A percentile compares a stretch with the other conserved stretches of the same genome.
phyloP scores from a whole-genome alignment of 179 eudicot species.

The Silene noctiflora region DNA sequence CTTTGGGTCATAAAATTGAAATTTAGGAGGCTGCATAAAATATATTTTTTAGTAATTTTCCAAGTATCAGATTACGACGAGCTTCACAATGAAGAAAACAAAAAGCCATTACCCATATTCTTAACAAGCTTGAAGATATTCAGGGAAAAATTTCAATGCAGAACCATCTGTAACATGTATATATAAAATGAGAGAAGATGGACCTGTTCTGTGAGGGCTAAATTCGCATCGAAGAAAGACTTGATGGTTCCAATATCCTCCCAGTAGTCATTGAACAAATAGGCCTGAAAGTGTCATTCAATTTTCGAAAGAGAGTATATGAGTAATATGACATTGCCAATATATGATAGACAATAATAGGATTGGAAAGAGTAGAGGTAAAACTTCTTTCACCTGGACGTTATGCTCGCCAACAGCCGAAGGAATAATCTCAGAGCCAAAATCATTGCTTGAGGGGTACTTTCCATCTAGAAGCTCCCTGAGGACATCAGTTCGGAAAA shows the following conservation, averaged over 20 bases:
- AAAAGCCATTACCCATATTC: neutral
- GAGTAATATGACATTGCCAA: no score
- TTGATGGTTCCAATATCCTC: slow-evolving; percentile 88
- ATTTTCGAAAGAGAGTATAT: neutral
- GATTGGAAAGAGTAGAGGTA: neutral
- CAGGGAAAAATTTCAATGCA: neutral
- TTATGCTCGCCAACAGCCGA: slow-evolving; percentile 76
- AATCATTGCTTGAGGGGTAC: slow-evolving; percentile 76
- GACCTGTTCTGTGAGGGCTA: slow-evolving; percentile 90
- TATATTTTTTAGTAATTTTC: neutral
- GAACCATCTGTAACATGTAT: neutral
- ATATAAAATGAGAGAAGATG: slow-evolving; percentile 8
- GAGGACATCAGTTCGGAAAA: slow-evolving; percentile 75
- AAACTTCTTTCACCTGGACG: slow-evolving; percentile 55
- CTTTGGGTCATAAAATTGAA: slow-evolving; percentile 80
- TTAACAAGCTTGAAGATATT: neutral
- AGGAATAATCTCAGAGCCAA: slow-evolving; percentile 92
- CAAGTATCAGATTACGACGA: neutral
- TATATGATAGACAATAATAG: neutral
- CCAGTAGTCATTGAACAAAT: slow-evolving; percentile 86
- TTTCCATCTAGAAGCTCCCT: slow-evolving; percentile 58
- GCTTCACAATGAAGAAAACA: neutral
- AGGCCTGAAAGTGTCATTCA: slow-evolving; percentile 51
- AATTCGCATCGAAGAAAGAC: slow-evolving; percentile 89
- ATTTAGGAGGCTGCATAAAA: slow-evolving; percentile 64